Evolutionary conservation across 176 grass and related monocot species (phyloP).

Genomic region (Otatea glauca): DNA sequence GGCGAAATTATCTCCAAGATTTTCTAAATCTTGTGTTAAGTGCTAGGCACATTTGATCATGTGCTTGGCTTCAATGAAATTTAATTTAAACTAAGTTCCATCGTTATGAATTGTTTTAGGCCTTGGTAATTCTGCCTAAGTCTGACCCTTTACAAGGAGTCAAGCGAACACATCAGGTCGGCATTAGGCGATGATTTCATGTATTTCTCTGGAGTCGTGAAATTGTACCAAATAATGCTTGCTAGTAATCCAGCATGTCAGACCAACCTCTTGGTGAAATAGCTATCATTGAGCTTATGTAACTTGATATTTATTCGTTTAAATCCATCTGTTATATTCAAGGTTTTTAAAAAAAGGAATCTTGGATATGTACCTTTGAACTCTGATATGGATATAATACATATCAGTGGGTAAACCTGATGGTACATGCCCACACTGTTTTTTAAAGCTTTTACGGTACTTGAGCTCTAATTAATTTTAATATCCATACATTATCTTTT

Average conservation of each 20-base stretch:
- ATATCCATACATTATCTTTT: conserved; percentile 9
- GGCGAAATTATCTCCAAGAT: conserved; percentile 11
- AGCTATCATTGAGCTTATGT: conserved; percentile 9
- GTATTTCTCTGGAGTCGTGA: conserved; percentile 11
- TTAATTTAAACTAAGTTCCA: conserved; percentile 15
- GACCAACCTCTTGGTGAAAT: conserved; percentile 7
- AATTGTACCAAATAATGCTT: background rate
- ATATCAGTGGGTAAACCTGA: conserved; percentile 9
- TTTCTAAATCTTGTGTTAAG: conserved; percentile 6
- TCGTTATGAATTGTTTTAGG: background rate
- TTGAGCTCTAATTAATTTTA: conserved; percentile 31
- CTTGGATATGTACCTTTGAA: background rate
- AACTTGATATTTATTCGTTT: conserved; percentile 13
- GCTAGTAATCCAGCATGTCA: conserved; percentile 19
- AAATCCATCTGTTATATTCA: conserved; percentile 17
- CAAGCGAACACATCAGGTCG: conserved; percentile 16
- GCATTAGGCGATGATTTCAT: conserved; percentile 10
- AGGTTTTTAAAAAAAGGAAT: background rate
- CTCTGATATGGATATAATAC: conserved; percentile 18
- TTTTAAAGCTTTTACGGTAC: background rate
- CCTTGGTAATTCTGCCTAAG: conserved; percentile 18
- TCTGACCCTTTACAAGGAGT: background rate
- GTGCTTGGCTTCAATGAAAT: conserved; percentile 30
- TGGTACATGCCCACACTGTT: conserved; percentile 25
- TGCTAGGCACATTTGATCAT: background rate